phyloP scores from a whole-genome alignment of 2,329 filamentous ascomycete genomes.

The Xylariales sp. region DNA sequence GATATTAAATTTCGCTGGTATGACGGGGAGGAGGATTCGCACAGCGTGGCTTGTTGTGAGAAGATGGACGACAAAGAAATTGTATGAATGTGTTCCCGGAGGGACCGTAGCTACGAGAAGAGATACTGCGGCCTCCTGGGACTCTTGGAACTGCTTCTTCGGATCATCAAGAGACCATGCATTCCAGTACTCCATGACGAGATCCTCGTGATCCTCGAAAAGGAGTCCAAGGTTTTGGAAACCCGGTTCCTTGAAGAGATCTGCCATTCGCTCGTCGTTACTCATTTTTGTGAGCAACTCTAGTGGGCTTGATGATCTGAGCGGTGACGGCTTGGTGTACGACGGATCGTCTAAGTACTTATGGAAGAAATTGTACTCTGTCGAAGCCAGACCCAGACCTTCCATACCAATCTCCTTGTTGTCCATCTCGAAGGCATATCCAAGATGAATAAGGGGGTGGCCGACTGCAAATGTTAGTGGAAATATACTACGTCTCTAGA shows the following conservation, averaged over 20 bases:
- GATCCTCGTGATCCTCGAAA: slow-evolving; percentile 74
- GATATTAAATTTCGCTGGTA: slow-evolving; percentile 79
- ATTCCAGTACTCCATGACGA: slow-evolving; percentile 90
- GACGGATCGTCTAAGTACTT: slow-evolving; percentile 77
- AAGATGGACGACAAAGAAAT: slow-evolving; percentile 85
- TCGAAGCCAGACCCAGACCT: slow-evolving; percentile 76
- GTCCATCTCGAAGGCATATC: slow-evolving; percentile 90
- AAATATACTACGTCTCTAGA: slow-evolving; percentile 18
- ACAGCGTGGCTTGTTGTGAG: slow-evolving; percentile 90
- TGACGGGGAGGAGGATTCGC: slow-evolving; percentile 81
- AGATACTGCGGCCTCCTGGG: slow-evolving; percentile 70
- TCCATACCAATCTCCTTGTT: slow-evolving; percentile 90
- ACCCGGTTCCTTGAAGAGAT: slow-evolving; percentile 69
- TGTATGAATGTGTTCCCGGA: slow-evolving; percentile 73
- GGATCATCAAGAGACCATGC: slow-evolving; percentile 81
- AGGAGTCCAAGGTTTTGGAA: slow-evolving; percentile 73
- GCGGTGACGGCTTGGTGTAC: slow-evolving; percentile 73
- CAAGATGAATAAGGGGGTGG: slow-evolving; percentile 92
- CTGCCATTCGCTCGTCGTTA: slow-evolving; percentile 76
- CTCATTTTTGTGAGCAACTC: slow-evolving; percentile 78
- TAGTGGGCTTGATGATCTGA: slow-evolving; percentile 70
- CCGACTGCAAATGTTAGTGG: slow-evolving; percentile 69
- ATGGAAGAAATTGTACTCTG: slow-evolving; percentile 69
- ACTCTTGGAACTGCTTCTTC: slow-evolving; percentile 78
- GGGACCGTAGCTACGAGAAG: slow-evolving; percentile 71